phyloP scores from a whole-genome alignment of 2,329 filamentous ascomycete species.

The Botrytis porri region DNA sequence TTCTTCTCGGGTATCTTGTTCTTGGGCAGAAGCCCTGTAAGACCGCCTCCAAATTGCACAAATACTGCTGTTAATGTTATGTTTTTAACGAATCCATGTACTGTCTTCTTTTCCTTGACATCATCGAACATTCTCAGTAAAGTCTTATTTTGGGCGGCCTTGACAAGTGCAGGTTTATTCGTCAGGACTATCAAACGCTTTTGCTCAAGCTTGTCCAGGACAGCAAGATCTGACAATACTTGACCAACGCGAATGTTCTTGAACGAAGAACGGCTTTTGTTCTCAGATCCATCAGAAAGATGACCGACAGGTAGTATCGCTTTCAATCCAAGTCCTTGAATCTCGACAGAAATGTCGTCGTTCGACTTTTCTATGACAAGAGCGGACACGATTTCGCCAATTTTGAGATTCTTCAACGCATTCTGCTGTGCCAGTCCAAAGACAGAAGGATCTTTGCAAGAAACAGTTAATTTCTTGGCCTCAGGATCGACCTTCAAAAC shows the following conservation, averaged over 20 bases:
- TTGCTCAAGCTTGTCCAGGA: constrained; percentile 80
- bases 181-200: constrained; percentile 74
- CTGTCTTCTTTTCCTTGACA: constrained; percentile 63
- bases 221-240: constrained; percentile 73
- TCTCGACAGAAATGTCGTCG: constrained; percentile 72
- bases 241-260: constrained; percentile 84
- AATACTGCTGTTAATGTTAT: constrained; percentile 80
- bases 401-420: constrained; percentile 68
- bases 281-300: constrained; percentile 76
- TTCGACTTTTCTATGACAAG: constrained; percentile 79
- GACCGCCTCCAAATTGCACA: constrained; percentile 76
- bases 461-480: constrained; percentile 72
- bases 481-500: constrained; percentile 77
- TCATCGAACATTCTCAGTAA: constrained; percentile 72
- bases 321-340: constrained; percentile 70
- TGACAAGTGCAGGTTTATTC: constrained; percentile 78
- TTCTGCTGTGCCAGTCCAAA: constrained; percentile 74
- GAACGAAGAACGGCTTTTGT: constrained; percentile 73
- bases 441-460: constrained; percentile 83
- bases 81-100: constrained; percentile 80
- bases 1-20: constrained; percentile 71
- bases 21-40: constrained; percentile 78
- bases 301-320: constrained; percentile 75
- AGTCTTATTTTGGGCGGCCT: constrained; percentile 67
- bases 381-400: constrained; percentile 73